These are phyloP conservation scores for Auxenochlorella protothecoides DNA, from an alignment of 139 green algal genomes.

Conservation along the genomic window DNA sequence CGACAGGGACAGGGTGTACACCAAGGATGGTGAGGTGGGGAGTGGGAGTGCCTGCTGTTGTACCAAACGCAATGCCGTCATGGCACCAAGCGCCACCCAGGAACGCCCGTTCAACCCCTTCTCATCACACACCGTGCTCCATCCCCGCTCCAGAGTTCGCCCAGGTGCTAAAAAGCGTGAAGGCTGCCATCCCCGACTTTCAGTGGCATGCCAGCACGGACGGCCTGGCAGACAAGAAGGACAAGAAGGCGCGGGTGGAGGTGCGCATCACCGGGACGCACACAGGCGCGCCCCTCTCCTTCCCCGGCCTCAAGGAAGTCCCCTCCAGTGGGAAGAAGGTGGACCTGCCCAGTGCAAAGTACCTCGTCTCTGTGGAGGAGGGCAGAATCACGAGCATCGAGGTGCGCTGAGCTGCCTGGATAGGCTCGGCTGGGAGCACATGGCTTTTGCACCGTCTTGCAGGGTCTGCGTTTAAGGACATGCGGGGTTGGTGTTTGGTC, in stretches of 20 bases:
- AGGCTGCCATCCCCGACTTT: slow-evolving; percentile 30
- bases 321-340: too few species aligned
- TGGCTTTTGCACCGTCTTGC: too few species aligned
- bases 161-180: slow-evolving; percentile 9
- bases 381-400: too few species aligned
- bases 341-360: too few species aligned
- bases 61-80: neutral
- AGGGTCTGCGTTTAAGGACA: too few species aligned
- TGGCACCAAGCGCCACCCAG: too few species aligned
- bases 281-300: slow-evolving; percentile 17
- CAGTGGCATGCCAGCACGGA: slow-evolving; percentile 18
- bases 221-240: slow-evolving; percentile 9
- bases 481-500: too few species aligned
- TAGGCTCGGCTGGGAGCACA: too few species aligned
- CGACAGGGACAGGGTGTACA: neutral
- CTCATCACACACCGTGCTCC: neutral
- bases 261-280: slow-evolving; percentile 23
- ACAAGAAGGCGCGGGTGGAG: neutral
- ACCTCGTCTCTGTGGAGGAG: too few species aligned
- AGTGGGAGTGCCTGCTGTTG: neutral
- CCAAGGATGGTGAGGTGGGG: neutral
- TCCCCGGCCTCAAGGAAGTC: too few species aligned
- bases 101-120: neutral
- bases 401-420: too few species aligned
- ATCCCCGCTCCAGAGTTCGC: slow-evolving; percentile 10